phyloP scores from a whole-genome alignment of 2,329 filamentous ascomycete genomes.

The Talaromyces atroroseus region DNA sequence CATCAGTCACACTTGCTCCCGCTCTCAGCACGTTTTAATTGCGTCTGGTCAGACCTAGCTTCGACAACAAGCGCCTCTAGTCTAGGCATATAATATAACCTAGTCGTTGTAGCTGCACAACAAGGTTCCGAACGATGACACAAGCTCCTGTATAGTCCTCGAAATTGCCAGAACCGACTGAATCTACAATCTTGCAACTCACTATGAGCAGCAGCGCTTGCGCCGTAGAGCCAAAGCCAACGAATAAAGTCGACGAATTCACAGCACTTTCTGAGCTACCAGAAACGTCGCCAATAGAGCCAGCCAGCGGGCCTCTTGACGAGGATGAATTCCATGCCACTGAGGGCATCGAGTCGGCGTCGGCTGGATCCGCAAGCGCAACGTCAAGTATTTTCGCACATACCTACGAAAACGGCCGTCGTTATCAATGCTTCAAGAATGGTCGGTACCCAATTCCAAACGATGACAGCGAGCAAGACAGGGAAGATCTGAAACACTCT shows the following conservation, averaged over 20 bases:
- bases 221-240: background rate
- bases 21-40: too few relatives aligned
- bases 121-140: too few relatives aligned
- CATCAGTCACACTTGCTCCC: background rate
- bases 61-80: too few relatives aligned
- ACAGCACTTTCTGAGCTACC: background rate
- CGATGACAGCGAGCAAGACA: slow-evolving; percentile 13
- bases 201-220: background rate
- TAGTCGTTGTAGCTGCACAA: too few relatives aligned
- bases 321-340: slow-evolving; percentile 10
- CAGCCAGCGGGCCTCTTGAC: slow-evolving; percentile 1
- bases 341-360: slow-evolving; percentile 1
- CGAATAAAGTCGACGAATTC: background rate
- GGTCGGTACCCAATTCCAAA: slow-evolving; percentile 13
- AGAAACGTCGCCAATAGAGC: background rate
- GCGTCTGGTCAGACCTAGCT: too few relatives aligned
- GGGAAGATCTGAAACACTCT: slow-evolving; percentile 12
- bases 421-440: slow-evolving; percentile 13
- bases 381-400: slow-evolving; percentile 9
- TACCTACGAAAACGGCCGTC: slow-evolving; percentile 10
- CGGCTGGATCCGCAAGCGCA: slow-evolving; percentile 7
- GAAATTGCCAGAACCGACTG: too few relatives aligned
- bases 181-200: background rate
- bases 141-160: too few relatives aligned
- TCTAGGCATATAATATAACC: too few relatives aligned